Evolutionary conservation across 768 basidiomycete genomes (phyloP).

Genomic region (Nidula microcarpa): DNA sequence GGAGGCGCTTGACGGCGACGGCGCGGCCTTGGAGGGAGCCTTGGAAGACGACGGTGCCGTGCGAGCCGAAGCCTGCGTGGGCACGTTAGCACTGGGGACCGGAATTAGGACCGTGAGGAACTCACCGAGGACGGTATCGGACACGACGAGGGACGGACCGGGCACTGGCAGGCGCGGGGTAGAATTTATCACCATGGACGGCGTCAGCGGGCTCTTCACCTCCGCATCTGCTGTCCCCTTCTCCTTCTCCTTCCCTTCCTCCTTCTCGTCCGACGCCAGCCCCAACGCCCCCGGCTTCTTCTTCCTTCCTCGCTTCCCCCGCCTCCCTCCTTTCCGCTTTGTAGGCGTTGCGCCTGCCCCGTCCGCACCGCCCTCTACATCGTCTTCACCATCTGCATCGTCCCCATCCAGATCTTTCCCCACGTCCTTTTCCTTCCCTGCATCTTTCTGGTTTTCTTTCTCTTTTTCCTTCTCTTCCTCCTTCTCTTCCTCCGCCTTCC

Average conservation of each 20-base stretch:
- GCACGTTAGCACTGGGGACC: constrained; percentile 3
- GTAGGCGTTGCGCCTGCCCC: constrained; percentile 31
- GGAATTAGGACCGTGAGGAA: not conserved
- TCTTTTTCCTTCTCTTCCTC: constrained; percentile 5
- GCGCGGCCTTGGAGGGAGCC: constrained; percentile 96
- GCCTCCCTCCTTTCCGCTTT: constrained; percentile 40
- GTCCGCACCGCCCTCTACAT: constrained; percentile 19
- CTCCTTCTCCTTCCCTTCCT: constrained; percentile 11
- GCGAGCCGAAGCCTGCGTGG: constrained; percentile 84
- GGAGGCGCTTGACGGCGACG: constrained; percentile 96
- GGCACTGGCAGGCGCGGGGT: constrained; percentile 12
- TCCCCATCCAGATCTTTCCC: constrained; percentile 23
- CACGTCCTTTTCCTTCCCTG: not conserved
- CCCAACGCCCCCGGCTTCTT: constrained; percentile 31
- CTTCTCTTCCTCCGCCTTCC: constrained; percentile 2
- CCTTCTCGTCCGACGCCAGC: constrained; percentile 33
- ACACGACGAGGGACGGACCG: constrained; percentile 59
- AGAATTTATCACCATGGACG: constrained; percentile 15
- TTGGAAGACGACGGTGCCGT: constrained; percentile 93
- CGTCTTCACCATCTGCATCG: constrained; percentile 19
- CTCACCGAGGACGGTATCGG: constrained; percentile 73
- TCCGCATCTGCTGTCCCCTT: constrained; percentile 16
- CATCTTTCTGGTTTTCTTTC: not conserved
- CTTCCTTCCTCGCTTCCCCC: constrained; percentile 56
- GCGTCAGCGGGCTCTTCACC: constrained; percentile 20